phyloP scores from a whole-genome alignment of 208 protist species.

The Trypanosoma theileri region DNA sequence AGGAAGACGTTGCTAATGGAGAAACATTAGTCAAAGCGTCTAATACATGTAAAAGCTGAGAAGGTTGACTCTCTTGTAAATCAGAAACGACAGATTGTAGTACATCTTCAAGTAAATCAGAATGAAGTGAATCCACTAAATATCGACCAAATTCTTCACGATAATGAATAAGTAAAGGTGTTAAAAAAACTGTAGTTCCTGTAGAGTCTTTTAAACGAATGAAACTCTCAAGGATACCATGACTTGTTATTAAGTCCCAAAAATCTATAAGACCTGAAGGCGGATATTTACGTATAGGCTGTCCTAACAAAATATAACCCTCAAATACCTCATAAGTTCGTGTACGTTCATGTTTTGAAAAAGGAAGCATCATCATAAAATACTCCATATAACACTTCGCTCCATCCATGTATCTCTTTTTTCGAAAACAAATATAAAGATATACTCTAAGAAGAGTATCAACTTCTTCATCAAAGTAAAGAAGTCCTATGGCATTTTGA shows the following conservation, averaged over 20 bases:
- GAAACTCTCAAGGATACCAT: conserved; percentile 25
- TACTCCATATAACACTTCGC: conserved; percentile 27
- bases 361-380: conserved; percentile 28
- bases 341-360: background rate
- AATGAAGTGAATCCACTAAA: conserved; percentile 17
- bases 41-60: conserved; percentile 24
- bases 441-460: conserved; percentile 18
- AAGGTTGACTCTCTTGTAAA: conserved; percentile 24
- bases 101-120: conserved; percentile 21
- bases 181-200: conserved; percentile 23
- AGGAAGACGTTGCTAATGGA: conserved; percentile 15
- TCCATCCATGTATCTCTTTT: conserved; percentile 21
- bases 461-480: conserved; percentile 32
- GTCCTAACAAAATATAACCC: conserved; percentile 5
- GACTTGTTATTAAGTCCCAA: conserved; percentile 30
- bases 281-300: conserved; percentile 10
- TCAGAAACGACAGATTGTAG: conserved; percentile 17
- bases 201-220: conserved; percentile 15
- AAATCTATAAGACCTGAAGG: conserved; percentile 28
- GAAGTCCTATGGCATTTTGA: conserved; percentile 18
- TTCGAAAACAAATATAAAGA: conserved; percentile 28
- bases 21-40: conserved; percentile 21
- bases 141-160: conserved; percentile 21
- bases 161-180: conserved; percentile 30
- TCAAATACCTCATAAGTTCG: conserved; percentile 24